Evolutionary conservation across 208 protist species (phyloP), one percentile per base, ranked within the genome.

Genomic region (Trypanosomatidae sp.): DNA sequence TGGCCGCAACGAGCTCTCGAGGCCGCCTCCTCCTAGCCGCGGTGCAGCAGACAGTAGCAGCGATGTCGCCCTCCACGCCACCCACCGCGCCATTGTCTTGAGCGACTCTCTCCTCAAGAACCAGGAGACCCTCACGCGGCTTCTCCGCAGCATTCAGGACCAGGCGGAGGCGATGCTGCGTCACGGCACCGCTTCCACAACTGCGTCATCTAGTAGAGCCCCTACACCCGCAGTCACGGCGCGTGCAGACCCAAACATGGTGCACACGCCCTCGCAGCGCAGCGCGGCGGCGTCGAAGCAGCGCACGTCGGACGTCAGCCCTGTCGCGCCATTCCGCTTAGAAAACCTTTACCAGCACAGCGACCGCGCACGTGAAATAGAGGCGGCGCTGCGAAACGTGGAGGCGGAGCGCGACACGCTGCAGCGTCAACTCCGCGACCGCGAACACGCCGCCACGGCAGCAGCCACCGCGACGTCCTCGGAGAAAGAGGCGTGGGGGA

Each of bases 401-500:
- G 77, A 91, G 66, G 28, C 39, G 43, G 86, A 84, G 71, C 75
- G 86, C 0, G 78, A 91, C 56, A 62, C 77, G 7, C 62, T 88
- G 17, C 75, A 68, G 62, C 50, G 41, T 3, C 81, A 83, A 59
- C 56, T 84, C 36, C 39, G 47, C 41, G 58, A 70, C 22, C 46
- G 80, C 41, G 33, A 36, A 30, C 53, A 43, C 69, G 1, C 3
- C 53, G 9, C 0, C 60, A 5, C 1, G 62, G 22, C 19, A 62
- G 1, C 53, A 73, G 1, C 66, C 73, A 15, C n/a, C n/a, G n/a
- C n/a, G n/a, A n/a, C n/a, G n/a, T n/a, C n/a, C n/a, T n/a, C n/a
- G n/a, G n/a, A n/a, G n/a, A 30, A 77, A 6, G 73, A 75, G 13
- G 72, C 76, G 19, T 77, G 82, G 53, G 22, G 44, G 13, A 59